Evolutionary conservation across 192 early-diverging fungal genomes (phyloP), one percentile per base, ranked within the genome.

Genomic region (Cetraspora pellucida): DNA sequence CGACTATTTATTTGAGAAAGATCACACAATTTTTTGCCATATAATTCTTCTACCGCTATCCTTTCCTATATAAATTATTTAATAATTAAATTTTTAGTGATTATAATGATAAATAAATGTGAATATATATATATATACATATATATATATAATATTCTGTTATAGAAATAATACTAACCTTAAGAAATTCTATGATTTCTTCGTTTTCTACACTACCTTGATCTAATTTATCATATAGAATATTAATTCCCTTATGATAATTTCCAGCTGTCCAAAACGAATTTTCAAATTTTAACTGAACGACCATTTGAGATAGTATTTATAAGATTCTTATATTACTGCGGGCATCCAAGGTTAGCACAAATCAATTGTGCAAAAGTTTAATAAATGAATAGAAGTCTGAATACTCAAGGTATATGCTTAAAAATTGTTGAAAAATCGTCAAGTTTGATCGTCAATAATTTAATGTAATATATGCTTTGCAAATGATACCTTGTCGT

Each of bases 201-300:
- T 89, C 86, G 77, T 89, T 87, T 65, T 89, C 88, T 4, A 82
- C 61, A 19, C 77, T 85, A 27, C 86, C 82, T 60, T 89, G 88
- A 30, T 82, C 81, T 4, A 87, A 55, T 60, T 89, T 89, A 25
- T 80, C 77, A 82, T 89, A 86, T 19, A 89, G 79, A 9, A 86
- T 77, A 27, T 82, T 70, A 19, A 84, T 63, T 4, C 88, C 88
- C 2, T 72, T 77, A 46, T 78, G 67, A 72, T 86, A 89, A 73
- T 89, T 54, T 57, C 21, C 13, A 57, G 46, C 25, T 19, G 70
- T 72, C 70, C 70, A 72, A 72, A 72, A 72, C 10, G 70, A 72
- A 54, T 72, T 72, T 21, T 72, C 70, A 43, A 72, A 72, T 30
- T n/a, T 54, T 27, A 72, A 17, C 4, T 61, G 59, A 28, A 28